A percentile compares a stretch with the other conserved stretches of the same genome.
These are phyloP conservation scores for Puya raimondii DNA, from an alignment of 176 grass and related monocot species.

Conservation along the genomic window DNA sequence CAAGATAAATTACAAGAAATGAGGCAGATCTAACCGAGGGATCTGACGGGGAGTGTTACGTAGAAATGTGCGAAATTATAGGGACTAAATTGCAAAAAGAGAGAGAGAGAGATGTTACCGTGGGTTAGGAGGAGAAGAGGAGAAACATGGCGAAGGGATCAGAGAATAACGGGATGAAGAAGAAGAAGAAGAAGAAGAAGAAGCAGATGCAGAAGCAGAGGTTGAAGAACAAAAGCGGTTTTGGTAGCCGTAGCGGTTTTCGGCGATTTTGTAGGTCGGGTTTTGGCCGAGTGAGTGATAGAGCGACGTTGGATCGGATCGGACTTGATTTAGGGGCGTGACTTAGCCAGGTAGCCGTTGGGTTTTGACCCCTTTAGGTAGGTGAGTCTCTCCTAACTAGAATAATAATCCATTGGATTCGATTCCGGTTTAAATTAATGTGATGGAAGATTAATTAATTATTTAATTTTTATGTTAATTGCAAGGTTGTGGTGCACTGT, in stretches of 20 bases:
- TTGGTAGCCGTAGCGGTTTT: conserved; percentile 3
- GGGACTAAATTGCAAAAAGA: too few relatives aligned
- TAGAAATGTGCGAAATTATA: conserved; percentile 5
- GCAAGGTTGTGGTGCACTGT: too few relatives aligned
- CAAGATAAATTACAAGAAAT: conserved; percentile 2
- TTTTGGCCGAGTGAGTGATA: background rate
- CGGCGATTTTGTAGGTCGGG: background rate
- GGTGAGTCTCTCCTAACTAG: too few relatives aligned
- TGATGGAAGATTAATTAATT: too few relatives aligned
- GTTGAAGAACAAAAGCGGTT: conserved; percentile 1
- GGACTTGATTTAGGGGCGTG: too few relatives aligned
- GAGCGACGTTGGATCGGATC: background rate
- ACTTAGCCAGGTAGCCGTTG: too few relatives aligned
- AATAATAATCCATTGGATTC: too few relatives aligned
- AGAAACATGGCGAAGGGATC: conserved; percentile 22
- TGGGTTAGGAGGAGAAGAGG: background rate
- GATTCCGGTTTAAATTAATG: too few relatives aligned
- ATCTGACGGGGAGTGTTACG: conserved; percentile 12
- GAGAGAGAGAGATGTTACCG: background rate
- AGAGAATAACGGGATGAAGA: conserved; percentile 20
- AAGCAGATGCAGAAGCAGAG: conserved; percentile 19
- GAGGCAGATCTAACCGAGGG: conserved; percentile 27
- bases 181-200: conserved; percentile 3
- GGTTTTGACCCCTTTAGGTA: too few relatives aligned
- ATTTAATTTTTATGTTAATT: too few relatives aligned